Percentiles rank a stretch among this genome's conserved stretches.
Evolutionary conservation across 305 asterid genomes (phyloP).

Genomic region (Solanum aculeatissimum): DNA sequence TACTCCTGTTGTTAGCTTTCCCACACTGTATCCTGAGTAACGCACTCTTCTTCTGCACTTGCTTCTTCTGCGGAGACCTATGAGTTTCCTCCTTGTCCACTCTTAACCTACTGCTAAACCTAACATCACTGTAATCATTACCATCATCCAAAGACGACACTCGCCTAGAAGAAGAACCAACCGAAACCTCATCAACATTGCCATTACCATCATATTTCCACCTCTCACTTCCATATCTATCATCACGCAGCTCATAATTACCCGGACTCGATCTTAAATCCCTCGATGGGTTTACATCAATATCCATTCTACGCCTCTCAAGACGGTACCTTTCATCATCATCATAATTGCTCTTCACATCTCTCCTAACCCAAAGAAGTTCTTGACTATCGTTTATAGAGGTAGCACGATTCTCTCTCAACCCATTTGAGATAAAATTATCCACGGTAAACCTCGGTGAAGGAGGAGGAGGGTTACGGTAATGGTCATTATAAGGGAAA

Average conservation of each 20-base stretch:
- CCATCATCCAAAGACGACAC: slow-evolving; percentile 6
- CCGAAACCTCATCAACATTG: slow-evolving; percentile 9
- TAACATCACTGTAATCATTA: slow-evolving; percentile 22
- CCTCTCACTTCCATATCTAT: slow-evolving; percentile 25
- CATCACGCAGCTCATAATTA: slow-evolving; percentile 18
- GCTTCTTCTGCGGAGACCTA: slow-evolving; percentile 35
- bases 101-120: slow-evolving; percentile 36
- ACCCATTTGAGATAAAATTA: neutral
- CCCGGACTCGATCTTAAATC: slow-evolving; percentile 14
- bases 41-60: slow-evolving; percentile 38
- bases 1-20: slow-evolving; percentile 32
- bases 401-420: slow-evolving; percentile 8
- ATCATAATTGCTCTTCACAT: neutral
- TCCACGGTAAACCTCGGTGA: slow-evolving; percentile 5
- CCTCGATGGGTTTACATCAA: neutral
- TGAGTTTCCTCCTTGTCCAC: slow-evolving; percentile 18
- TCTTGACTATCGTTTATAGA: slow-evolving; percentile 10
- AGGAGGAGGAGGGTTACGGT: neutral
- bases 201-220: slow-evolving; percentile 14
- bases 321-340: neutral
- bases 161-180: neutral
- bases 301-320: neutral
- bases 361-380: slow-evolving; percentile 13
- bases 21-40: slow-evolving; percentile 40
- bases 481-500: neutral